Evolutionary conservation across 805 yeast species (phyloP), one percentile per base, ranked within the genome.

Genomic region (Starmerella apicola): DNA sequence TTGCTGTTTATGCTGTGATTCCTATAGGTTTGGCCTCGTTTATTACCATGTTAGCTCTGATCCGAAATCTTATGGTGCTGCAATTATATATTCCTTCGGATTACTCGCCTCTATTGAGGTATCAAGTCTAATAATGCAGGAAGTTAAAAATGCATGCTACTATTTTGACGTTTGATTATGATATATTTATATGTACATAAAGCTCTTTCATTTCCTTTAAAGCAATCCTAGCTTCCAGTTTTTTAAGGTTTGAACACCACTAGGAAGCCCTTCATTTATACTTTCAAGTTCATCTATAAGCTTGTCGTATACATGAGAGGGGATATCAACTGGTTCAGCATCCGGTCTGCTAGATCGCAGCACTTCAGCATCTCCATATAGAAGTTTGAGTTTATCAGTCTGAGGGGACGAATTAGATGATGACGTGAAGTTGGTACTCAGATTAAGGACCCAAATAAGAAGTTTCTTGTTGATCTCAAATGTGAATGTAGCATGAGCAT

Each of bases 21-120:
- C 98, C 98, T 0, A 84, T 88, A 15, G 97, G 98, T 0, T 54
- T 88, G 44, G 96, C 97, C 4, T 82, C 95, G 51, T 88, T 91
- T 53, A 61, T 86, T 19, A 85, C 97, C 3, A 83, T 86, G 94
- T 66, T 85, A 27, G 91, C 86, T 0, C 62, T 88, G 28, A 62
- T 88, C 15, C 63, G 97, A 44, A 73, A 81, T 36, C 62, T 85
- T 36, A 66, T 85, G 48, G 81, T 85, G 20, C 66, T 84, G 37
- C 69, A 94, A 42, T 58, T 83, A 38, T 44, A 44, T 30, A 37
- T 32, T n/a, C 34, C 34, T 5, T 13, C 17, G 30, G 30, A 27
- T 6, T 27, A 27, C 15, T 6, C 8, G 8, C 30, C 30, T 6
- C 15, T 27, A n/a, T n/a, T n/a, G n/a, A n/a, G n/a, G n/a, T n/a